Evolutionary conservation across 1,284 basidiomycete genomes (phyloP).

Genomic region (Austroboletus rostrupii): DNA sequence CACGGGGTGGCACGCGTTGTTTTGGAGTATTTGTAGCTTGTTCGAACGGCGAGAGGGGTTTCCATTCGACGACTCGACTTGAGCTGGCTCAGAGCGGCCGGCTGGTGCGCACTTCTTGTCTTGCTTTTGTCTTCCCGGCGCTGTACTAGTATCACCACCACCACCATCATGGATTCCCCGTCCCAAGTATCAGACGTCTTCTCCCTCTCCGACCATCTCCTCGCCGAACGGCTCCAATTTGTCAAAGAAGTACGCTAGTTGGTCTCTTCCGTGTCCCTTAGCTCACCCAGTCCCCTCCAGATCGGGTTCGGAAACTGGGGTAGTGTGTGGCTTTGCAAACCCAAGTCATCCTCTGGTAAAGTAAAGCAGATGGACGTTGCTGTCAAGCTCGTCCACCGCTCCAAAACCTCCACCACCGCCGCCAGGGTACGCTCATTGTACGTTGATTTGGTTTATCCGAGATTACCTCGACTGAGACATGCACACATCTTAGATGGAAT

Average conservation of each 20-base stretch:
- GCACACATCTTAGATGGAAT: conserved; percentile 62
- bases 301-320: conserved; percentile 89
- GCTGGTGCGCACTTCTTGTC: background rate
- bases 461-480: conserved; percentile 7
- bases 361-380: conserved; percentile 61
- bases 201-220: conserved; percentile 56
- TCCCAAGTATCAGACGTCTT: conserved; percentile 44
- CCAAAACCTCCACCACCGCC: conserved; percentile 75
- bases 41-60: conserved; percentile 20
- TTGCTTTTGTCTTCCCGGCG: background rate
- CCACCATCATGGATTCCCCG: conserved; percentile 30
- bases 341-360: conserved; percentile 46
- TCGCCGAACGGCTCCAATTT: conserved; percentile 68
- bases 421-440: conserved; percentile 84
- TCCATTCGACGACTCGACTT: background rate
- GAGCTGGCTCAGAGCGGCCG: background rate
- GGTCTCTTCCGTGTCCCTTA: background rate
- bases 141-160: conserved; percentile 29
- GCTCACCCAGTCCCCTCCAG: conserved; percentile 33
- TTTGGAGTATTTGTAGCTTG: conserved; percentile 29
- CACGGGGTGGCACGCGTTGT: conserved; percentile 33
- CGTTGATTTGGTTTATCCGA: conserved; percentile 21
- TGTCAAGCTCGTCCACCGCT: conserved; percentile 85
- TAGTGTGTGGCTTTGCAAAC: conserved; percentile 72
- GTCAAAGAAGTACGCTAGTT: conserved; percentile 60